A percentile compares a stretch with the other conserved stretches of the same genome.
Evolutionary conservation across 352 stramenopile species (phyloP).

Genomic region (Phytopythium aichiense): DNA sequence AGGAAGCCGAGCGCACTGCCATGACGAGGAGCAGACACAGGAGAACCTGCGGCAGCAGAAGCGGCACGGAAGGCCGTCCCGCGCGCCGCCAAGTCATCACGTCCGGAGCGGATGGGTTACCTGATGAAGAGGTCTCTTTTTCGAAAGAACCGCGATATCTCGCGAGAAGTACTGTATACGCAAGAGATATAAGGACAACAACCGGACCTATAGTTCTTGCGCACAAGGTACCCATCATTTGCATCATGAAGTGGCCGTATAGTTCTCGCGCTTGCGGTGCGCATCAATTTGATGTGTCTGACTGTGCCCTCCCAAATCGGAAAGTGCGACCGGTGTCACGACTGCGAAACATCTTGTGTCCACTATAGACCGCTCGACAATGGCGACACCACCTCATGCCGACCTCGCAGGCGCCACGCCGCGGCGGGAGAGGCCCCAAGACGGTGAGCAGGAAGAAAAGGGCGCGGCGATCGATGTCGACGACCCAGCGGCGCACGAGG

Average conservation of each 20-base stretch:
- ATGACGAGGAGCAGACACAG: slow-evolving; percentile 1
- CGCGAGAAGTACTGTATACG: slow-evolving; percentile 2
- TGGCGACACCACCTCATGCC: not conserved
- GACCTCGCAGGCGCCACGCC: not conserved
- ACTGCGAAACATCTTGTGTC: not conserved
- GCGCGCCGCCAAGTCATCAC: not conserved
- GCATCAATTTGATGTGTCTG: not conserved
- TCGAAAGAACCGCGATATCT: slow-evolving; percentile 1
- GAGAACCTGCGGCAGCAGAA: not conserved
- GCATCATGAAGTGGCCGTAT: slow-evolving; percentile 2
- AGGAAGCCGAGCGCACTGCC: not conserved
- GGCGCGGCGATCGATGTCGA: not conserved
- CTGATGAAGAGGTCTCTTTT: not conserved
- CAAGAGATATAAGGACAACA: slow-evolving; percentile 4
- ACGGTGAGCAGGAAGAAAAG: not conserved
- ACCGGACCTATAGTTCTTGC: not conserved
- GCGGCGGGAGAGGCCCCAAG: not conserved
- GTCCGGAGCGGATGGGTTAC: not conserved
- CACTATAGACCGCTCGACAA: not conserved
- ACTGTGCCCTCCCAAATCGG: not conserved
- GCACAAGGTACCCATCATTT: not conserved
- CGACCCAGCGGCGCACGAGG: slow-evolving; percentile 5
- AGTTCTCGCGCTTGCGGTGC: not conserved
- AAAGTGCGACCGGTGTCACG: not conserved
- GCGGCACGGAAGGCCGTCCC: not conserved